Evolutionary conservation across 78 protist genomes (phyloP).

Genomic region (Cavenderia fasciculata): DNA sequence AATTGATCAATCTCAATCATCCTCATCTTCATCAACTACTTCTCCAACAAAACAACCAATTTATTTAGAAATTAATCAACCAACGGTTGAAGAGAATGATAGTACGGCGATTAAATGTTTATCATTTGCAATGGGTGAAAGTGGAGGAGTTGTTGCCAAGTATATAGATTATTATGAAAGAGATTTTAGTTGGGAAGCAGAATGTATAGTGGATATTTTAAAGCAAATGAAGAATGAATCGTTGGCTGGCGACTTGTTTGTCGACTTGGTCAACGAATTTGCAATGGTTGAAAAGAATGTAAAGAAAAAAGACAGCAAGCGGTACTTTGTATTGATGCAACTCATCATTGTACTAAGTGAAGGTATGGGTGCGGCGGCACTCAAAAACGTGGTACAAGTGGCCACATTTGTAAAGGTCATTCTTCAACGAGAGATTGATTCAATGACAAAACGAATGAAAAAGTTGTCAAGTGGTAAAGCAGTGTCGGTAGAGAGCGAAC

Average conservation of each 20-base stretch:
- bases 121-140: constrained; percentile 71
- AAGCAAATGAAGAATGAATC: constrained; percentile 53
- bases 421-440: constrained; percentile 7
- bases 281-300: constrained; percentile 1
- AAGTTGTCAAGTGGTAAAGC: neutral
- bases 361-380: constrained; percentile 33
- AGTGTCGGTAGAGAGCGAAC: neutral
- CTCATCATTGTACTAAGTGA: constrained; percentile 51
- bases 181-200: constrained; percentile 80
- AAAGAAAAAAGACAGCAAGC: neutral
- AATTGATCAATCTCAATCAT: neutral
- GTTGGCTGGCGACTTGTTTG: constrained; percentile 73
- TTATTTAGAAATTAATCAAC: neutral
- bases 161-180: constrained; percentile 31
- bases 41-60: too few species aligned
- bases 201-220: constrained; percentile 56
- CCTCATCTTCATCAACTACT: neutral
- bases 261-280: constrained; percentile 66
- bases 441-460: neutral
- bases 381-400: constrained; percentile 74
- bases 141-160: constrained; percentile 65
- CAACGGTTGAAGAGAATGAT: neutral
- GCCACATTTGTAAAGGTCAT: constrained; percentile 48
- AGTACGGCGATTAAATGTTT: neutral
- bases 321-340: constrained; percentile 61